Evolutionary conservation across 495 filamentous ascomycete species (phyloP), one percentile per base, ranked within the genome.

Genomic region (Penicillium goetzii): DNA sequence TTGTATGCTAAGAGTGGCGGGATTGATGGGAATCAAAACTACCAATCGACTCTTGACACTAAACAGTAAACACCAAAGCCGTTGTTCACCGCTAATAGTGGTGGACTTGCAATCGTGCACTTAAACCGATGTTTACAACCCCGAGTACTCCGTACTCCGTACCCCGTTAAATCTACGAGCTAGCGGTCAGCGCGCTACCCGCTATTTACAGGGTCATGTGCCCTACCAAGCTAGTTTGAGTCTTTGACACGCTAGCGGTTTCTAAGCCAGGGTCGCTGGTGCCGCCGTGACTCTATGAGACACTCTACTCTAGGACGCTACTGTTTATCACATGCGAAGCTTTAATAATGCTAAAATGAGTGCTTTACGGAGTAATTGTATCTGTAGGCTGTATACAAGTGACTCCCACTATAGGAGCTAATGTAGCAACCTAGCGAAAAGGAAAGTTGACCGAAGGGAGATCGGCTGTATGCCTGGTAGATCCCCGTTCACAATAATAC

Each of bases 81-180:
- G 12, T 32, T 53, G 50, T 53, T 53, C 50, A 53, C 50, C 50
- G 50, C 50, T 33, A 53, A 15, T 50, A n/a, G 14, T 50, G 47
- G 30, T 32, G 19, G 21, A 41, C 38, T 41, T n/a, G 15, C 2
- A 41, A 41, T 41, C 38, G 38, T 21, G 40, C 2, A 4, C 10
- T 43, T 6, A 43, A 43, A 17, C 19, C 11, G 43, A 23, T 12
- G 19, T 43, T 43, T 43, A 21, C 41, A 43, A 0, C 41, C 41
- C 12, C 41, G n/a, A 10, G n/a, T 21, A 43, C n/a, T 21, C 41
- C 41, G n/a, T 19, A 43, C n/a, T 19, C 8, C 8, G n/a, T 43
- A 12, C 12, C 36, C 12, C 15, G 14, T 40, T 1, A 47, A 47
- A 47, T 47, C 43, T 17, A 11, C 43, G 25, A 47, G 43, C 21